phyloP scores from a whole-genome alignment of 352 stramenopile species.

The Globisporangium abappressorium region DNA sequence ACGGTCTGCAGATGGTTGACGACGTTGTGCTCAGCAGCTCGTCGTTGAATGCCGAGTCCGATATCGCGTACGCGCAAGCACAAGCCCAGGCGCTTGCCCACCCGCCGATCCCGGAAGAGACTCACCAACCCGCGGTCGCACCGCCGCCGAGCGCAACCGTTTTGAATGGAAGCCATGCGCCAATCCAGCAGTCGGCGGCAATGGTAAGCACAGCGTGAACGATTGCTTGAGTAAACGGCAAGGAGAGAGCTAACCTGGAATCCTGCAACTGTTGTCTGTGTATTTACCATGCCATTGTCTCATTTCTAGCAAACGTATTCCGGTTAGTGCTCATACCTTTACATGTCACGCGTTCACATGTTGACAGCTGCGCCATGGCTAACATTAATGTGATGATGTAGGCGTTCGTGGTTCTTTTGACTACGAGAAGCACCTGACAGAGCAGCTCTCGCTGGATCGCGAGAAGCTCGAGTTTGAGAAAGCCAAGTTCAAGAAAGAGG shows the following conservation, averaged over 20 bases:
- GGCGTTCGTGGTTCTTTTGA: constrained; percentile 46
- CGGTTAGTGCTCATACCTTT: constrained; percentile 22
- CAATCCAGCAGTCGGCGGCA: not conserved
- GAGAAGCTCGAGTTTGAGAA: constrained; percentile 76
- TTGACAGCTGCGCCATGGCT: not conserved
- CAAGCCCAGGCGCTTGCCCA: constrained; percentile 40
- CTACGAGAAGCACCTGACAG: constrained; percentile 72
- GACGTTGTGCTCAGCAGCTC: constrained; percentile 64
- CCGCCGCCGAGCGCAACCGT: not conserved
- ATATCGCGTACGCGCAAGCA: constrained; percentile 60
- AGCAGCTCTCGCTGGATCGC: constrained; percentile 68
- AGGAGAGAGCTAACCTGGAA: not conserved
- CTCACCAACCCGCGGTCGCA: not conserved
- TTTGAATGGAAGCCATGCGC: not conserved
- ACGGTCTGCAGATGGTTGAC: constrained; percentile 63
- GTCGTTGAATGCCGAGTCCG: constrained; percentile 45
- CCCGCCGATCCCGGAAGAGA: constrained; percentile 21
- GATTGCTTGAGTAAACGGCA: not conserved
- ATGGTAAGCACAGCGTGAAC: constrained; percentile 18
- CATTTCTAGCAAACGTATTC: constrained; percentile 4
- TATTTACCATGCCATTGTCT: not conserved
- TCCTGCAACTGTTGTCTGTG: not conserved
- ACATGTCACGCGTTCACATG: not conserved
- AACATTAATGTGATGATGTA: constrained; percentile 6
- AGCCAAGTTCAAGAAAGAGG: constrained; percentile 67